Evolutionary conservation across 495 filamentous ascomycete species (phyloP).

Genomic region (Penicillium tannophilum): DNA sequence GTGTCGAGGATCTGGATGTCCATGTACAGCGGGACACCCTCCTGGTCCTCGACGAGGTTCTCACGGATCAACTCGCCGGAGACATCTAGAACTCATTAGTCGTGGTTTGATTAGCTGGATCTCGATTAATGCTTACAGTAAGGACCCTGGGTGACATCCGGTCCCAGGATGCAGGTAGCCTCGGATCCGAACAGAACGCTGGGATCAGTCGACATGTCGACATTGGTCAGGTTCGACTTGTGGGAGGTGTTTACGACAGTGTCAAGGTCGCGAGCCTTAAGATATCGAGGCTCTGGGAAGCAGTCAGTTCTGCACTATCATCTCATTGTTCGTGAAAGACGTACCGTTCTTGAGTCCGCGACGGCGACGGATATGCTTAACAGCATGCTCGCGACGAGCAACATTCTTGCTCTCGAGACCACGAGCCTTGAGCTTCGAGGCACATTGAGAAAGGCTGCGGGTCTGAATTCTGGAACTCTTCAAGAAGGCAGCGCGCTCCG

Average conservation of each 20-base stretch:
- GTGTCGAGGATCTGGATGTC: constrained; percentile 64
- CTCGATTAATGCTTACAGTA: constrained; percentile 25
- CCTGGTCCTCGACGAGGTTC: constrained; percentile 57
- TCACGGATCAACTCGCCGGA: constrained; percentile 56
- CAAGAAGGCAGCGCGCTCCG: constrained; percentile 48
- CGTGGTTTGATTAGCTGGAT: background rate
- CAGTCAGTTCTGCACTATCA: background rate
- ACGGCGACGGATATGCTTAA: constrained; percentile 34
- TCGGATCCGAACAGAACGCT: constrained; percentile 53
- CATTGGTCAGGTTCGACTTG: constrained; percentile 45
- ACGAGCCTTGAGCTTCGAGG: constrained; percentile 50
- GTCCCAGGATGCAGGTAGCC: constrained; percentile 57
- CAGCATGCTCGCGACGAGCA: constrained; percentile 41
- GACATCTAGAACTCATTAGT: constrained; percentile 31
- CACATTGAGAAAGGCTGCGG: constrained; percentile 49
- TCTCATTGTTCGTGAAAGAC: background rate
- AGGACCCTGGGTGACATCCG: constrained; percentile 58
- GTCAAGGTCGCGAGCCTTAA: constrained; percentile 46
- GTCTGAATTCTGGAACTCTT: constrained; percentile 32
- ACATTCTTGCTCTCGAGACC: constrained; percentile 48
- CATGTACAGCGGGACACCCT: constrained; percentile 57
- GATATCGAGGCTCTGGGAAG: constrained; percentile 25
- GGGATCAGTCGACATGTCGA: constrained; percentile 51
- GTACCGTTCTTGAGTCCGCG: constrained; percentile 24
- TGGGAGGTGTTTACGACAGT: constrained; percentile 43